These are phyloP conservation scores for Leptodermis oblonga DNA, from an alignment of 257 asterid genomes.

Conservation along the genomic window DNA sequence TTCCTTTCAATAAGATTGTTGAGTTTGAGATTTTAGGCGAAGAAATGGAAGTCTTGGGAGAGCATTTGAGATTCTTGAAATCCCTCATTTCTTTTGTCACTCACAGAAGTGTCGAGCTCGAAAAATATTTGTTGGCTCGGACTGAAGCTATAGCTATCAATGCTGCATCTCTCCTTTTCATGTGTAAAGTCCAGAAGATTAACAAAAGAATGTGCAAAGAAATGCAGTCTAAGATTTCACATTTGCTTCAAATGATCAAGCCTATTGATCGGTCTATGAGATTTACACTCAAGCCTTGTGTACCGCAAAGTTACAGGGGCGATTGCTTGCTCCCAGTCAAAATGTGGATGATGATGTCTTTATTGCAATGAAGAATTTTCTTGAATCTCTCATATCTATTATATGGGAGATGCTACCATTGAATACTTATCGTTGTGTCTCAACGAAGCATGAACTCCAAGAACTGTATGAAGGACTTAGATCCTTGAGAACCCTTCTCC, in stretches of 20 bases:
- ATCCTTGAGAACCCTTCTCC: not conserved
- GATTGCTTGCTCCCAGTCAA: not conserved
- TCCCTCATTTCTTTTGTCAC: not conserved
- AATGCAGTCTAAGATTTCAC: not conserved
- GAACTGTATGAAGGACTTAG: not conserved
- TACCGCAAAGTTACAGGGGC: not conserved
- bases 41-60: not conserved
- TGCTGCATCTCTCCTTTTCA: not conserved
- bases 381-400: not conserved
- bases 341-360: not conserved
- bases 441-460: not conserved
- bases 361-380: not conserved
- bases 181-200: too few species aligned
- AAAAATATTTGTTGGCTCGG: not conserved
- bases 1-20: not conserved
- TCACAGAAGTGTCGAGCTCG: not conserved
- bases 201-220: too few species aligned
- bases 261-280: not conserved
- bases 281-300: not conserved
- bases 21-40: not conserved
- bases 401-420: not conserved
- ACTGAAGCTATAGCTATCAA: not conserved
- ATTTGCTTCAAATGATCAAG: not conserved
- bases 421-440: not conserved
- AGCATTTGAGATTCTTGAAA: not conserved